A percentile compares a stretch with the other conserved stretches of the same genome.
phyloP scores from a whole-genome alignment of 2,329 filamentous ascomycete species.

The Exophiala dermatitidis region DNA sequence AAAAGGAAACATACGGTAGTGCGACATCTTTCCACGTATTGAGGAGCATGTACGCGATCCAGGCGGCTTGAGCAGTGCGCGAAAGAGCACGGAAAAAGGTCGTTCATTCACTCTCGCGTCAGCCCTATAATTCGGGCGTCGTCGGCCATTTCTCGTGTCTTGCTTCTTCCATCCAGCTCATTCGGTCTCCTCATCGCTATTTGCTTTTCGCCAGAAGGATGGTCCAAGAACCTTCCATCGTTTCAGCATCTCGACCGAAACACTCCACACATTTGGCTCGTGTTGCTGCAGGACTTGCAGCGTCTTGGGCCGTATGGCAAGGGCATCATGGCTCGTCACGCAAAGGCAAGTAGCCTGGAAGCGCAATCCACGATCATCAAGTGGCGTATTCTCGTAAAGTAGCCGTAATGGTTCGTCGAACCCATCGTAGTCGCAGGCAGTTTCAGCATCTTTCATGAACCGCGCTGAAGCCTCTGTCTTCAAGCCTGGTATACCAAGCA shows the following conservation, averaged over 20 bases:
- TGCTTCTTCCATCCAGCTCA: no score
- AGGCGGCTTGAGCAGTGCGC: no score
- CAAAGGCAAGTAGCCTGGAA: conserved; percentile 2
- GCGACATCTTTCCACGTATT: no score
- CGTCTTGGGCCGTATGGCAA: neutral
- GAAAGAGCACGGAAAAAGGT: no score
- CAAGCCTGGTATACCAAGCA: conserved; percentile 7
- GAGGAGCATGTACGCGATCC: no score
- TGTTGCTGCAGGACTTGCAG: conserved; percentile 8
- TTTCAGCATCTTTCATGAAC: conserved; percentile 1
- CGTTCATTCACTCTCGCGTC: no score
- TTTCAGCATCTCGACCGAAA: conserved; percentile 1
- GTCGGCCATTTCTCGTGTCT: no score
- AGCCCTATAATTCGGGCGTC: no score
- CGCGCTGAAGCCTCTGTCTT: neutral
- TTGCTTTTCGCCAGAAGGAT: no score
- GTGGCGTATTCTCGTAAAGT: conserved; percentile 5
- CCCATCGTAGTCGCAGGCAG: neutral
- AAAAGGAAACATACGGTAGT: no score
- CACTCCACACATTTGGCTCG: conserved; percentile 1
- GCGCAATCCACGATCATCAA: conserved; percentile 3
- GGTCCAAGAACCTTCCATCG: neutral
- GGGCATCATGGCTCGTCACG: neutral
- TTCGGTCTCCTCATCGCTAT: no score
- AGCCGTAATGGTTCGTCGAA: conserved; percentile 2